A percentile compares a stretch with the other conserved stretches of the same genome.
Evolutionary conservation across 257 asterid species (phyloP).

Genomic region (Coffea canephora): DNA sequence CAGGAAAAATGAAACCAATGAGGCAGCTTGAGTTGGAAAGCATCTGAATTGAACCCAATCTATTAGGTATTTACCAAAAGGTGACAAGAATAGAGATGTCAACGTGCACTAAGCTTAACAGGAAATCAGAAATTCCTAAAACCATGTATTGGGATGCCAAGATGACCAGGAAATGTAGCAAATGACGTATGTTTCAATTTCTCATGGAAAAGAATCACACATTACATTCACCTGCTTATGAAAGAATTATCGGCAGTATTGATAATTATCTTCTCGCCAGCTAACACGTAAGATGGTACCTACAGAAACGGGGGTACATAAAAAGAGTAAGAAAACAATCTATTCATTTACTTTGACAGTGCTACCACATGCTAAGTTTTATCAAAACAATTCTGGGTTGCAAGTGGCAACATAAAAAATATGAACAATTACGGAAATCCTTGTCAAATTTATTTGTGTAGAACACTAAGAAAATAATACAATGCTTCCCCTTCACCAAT

Average conservation of each 20-base stretch:
- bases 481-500: background rate
- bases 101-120: background rate
- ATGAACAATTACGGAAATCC: no score
- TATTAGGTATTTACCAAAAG: background rate
- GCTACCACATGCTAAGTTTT: background rate
- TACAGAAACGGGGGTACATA: constrained; percentile 9
- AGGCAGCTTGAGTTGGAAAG: no score
- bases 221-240: constrained; percentile 54
- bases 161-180: background rate
- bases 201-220: background rate
- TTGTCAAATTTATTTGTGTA: no score
- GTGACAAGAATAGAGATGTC: background rate
- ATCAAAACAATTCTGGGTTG: no score
- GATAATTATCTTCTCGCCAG: constrained; percentile 63
- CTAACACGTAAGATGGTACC: constrained; percentile 74
- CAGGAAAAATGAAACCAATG: background rate
- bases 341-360: background rate
- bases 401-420: no score
- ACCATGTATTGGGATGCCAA: background rate
- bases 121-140: background rate
- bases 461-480: background rate
- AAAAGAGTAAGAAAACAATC: background rate
- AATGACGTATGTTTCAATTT: background rate
- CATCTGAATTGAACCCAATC: background rate
- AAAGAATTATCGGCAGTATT: constrained; percentile 61